Conservation (phyloP, 768 basidiomycete genomes). For the Mycena floridula region DNA sequence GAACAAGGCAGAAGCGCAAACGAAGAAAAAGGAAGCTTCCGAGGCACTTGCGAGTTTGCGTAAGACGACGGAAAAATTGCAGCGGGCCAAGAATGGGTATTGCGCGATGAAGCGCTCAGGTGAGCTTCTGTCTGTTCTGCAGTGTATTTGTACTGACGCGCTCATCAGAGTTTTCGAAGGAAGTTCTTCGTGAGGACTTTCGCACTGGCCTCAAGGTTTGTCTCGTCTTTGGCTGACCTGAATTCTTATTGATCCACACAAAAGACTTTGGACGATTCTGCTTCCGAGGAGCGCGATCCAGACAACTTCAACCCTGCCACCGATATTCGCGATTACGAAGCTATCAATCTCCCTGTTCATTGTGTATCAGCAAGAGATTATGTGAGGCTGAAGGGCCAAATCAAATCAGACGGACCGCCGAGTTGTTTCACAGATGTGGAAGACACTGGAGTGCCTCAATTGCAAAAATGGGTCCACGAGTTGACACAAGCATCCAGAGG, state of each 20-base stretch:
- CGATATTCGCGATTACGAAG: slow-evolving; percentile 49
- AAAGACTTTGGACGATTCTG: no score
- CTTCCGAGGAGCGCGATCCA: slow-evolving; percentile 51
- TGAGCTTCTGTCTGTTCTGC: slow-evolving; percentile 21
- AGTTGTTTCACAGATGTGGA: slow-evolving; percentile 37
- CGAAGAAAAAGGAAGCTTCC: slow-evolving; percentile 34
- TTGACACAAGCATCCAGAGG: slow-evolving; percentile 50
- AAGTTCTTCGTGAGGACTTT: slow-evolving; percentile 55
- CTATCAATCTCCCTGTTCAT: slow-evolving; percentile 58
- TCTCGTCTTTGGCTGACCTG: no score
- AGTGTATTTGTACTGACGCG: background rate
- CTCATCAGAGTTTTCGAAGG: slow-evolving; percentile 40
- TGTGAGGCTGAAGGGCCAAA: slow-evolving; percentile 43
- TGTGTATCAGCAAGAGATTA: slow-evolving; percentile 59
- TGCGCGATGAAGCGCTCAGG: slow-evolving; percentile 54
- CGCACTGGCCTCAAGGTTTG: slow-evolving; percentile 49
- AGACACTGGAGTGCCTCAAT: slow-evolving; percentile 50
- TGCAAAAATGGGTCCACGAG: slow-evolving; percentile 53
- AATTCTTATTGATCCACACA: no score
- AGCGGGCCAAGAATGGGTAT: slow-evolving; percentile 52
- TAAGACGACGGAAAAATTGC: slow-evolving; percentile 26
- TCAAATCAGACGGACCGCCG: slow-evolving; percentile 19
- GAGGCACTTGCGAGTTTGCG: slow-evolving; percentile 30
- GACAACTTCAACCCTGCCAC: slow-evolving; percentile 47
- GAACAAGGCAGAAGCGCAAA: slow-evolving; percentile 29